A percentile compares a stretch with the other conserved stretches of the same genome.
Evolutionary conservation across 345 rosid genomes (phyloP).

Genomic region (Salix caprea): DNA sequence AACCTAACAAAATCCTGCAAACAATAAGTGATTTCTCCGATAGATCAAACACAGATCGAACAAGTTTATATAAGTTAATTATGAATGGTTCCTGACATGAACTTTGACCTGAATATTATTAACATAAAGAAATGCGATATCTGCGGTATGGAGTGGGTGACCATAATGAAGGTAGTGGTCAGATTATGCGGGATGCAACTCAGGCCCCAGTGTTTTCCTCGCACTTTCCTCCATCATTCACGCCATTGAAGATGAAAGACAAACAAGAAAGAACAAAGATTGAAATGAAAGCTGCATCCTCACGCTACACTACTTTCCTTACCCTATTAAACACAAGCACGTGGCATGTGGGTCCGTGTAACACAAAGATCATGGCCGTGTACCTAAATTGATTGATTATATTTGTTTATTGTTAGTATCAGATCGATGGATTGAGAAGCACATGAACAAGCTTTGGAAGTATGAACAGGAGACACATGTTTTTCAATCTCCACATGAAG

Average conservation of each 20-base stretch:
- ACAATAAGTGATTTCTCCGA: neutral
- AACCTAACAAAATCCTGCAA: neutral
- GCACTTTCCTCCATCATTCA: slow-evolving; percentile 38
- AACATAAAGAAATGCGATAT: slow-evolving; percentile 13
- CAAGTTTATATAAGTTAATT: too few relatives aligned
- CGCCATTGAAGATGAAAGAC: slow-evolving; percentile 30
- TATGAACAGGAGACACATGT: too few relatives aligned
- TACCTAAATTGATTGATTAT: neutral
- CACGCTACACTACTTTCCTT: neutral
- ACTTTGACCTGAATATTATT: neutral
- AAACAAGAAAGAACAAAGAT: neutral
- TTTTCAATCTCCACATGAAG: too few relatives aligned
- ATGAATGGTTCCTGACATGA: neutral
- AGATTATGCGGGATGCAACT: slow-evolving; percentile 9
- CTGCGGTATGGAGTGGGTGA: slow-evolving; percentile 12
- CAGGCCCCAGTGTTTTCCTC: slow-evolving; percentile 11
- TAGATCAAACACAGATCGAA: too few relatives aligned
- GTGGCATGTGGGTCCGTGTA: neutral
- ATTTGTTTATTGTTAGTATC: neutral
- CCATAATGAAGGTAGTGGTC: neutral
- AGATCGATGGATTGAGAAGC: neutral
- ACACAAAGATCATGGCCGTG: neutral
- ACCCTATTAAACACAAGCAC: neutral
- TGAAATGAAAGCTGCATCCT: neutral
- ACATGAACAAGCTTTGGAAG: neutral